Evolutionary conservation across 352 stramenopile species (phyloP), one percentile per base, ranked within the genome.

Genomic region (Phytophthora agathidicida): DNA sequence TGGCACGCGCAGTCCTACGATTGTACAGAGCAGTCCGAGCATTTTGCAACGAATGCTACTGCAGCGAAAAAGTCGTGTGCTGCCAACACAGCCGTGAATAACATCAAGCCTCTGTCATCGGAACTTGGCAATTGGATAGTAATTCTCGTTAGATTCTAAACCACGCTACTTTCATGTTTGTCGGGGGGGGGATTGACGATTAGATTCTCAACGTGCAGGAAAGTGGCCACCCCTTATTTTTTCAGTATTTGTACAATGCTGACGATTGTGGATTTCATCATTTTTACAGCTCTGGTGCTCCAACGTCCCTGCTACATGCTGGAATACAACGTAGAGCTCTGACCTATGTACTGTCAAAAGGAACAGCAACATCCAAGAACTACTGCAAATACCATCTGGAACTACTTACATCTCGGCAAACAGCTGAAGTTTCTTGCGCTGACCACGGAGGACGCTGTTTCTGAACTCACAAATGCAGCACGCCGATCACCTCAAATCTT

Each of bases 41-140:
- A 88, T 86, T 38, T 45, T 88, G 14, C 77, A 88, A 50, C 77
- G 77, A 8, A 88, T 88, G 75, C 66, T 88, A 1, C 28, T 70
- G 9, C 77, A 88, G 24, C 70, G 77, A 9, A 66, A 85, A 45
- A 85, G 83, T 16, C 77, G 75, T n/a, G 65, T 88, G 23, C 32
- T 73, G 7, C 75, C 58, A 26, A 28, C 30, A 3, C 43, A 66
- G 20, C 47, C 26, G 14, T 66, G 52, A 49, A 9, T 3, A 30
- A 33, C n/a, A n/a, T n/a, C n/a, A n/a, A n/a, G n/a, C n/a, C n/a
- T n/a, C n/a, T n/a, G n/a, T n/a, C n/a, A n/a, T n/a, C n/a, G n/a
- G n/a, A n/a, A n/a, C n/a, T n/a, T n/a, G n/a, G n/a, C n/a, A n/a
- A n/a, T n/a, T n/a, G n/a, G n/a, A n/a, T n/a, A n/a, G n/a, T n/a